These are phyloP conservation scores for Saussurea involucrata DNA, from an alignment of 129 eudicot species.

Conservation along the genomic window DNA sequence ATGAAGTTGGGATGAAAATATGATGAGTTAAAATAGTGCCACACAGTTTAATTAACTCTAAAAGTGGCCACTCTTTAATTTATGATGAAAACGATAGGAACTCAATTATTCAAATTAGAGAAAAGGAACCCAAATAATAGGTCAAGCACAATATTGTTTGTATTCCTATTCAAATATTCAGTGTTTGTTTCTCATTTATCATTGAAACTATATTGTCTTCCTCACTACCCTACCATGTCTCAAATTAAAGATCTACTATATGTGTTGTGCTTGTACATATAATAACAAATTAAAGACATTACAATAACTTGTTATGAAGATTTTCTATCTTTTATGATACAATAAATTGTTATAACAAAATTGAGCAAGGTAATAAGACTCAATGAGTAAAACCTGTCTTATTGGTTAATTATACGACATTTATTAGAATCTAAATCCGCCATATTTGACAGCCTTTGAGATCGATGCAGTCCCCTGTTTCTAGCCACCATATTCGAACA, in stretches of 20 bases:
- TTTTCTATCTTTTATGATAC: not conserved
- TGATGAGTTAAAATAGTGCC: not conserved
- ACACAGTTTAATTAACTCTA: not conserved
- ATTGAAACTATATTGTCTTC: slow-evolving; percentile 2
- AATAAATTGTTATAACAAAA: not conserved
- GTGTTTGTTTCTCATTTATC: slow-evolving; percentile 9
- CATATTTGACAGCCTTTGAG: too few species aligned
- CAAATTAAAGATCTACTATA: slow-evolving; percentile 13
- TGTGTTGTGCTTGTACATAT: slow-evolving; percentile 9
- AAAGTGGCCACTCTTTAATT: not conserved
- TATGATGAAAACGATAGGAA: slow-evolving; percentile 7
- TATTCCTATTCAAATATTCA: not conserved
- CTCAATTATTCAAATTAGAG: slow-evolving; percentile 7
- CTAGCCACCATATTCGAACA: too few species aligned
- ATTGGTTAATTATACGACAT: not conserved
- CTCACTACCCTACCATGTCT: slow-evolving; percentile 18
- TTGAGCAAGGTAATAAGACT: not conserved
- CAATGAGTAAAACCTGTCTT: not conserved
- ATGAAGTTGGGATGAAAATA: not conserved
- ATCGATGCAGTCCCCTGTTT: too few species aligned
- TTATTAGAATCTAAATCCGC: too few species aligned
- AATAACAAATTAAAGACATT: not conserved
- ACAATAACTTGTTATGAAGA: not conserved
- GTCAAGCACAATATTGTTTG: slow-evolving; percentile 15
- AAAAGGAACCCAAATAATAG: slow-evolving; percentile 15